These are phyloP conservation scores for Debaryomyces prosopidis DNA, from an alignment of 805 yeast genomes.

Conservation along the genomic window DNA sequence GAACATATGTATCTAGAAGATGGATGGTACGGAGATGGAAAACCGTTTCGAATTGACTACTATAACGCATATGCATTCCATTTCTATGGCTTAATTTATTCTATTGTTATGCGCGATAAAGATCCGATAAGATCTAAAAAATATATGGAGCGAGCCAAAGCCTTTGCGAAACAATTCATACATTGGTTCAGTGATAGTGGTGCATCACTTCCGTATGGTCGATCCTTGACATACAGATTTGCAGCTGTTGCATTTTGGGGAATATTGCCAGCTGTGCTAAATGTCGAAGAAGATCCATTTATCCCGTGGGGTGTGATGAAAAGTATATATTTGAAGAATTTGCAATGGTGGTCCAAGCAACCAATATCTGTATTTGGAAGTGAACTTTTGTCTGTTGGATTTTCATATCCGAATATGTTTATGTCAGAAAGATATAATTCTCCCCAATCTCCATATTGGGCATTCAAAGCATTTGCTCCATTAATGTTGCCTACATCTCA, in stretches of 20 bases:
- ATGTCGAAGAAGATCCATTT: slow-evolving; percentile 2
- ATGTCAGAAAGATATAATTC: slow-evolving; percentile 12
- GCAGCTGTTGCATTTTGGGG: slow-evolving; percentile 15
- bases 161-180: slow-evolving; percentile 20
- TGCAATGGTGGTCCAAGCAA: slow-evolving; percentile 13
- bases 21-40: slow-evolving; percentile 33
- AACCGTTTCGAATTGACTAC: slow-evolving; percentile 21
- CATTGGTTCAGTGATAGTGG: slow-evolving; percentile 18
- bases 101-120: slow-evolving; percentile 8
- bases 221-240: slow-evolving; percentile 12
- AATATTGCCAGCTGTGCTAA: slow-evolving; percentile 5
- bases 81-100: slow-evolving; percentile 23
- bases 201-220: slow-evolving; percentile 10
- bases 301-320: slow-evolving; percentile 11
- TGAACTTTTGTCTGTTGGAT: slow-evolving; percentile 10
- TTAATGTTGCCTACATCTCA: slow-evolving; percentile 7
- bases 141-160: slow-evolving; percentile 16
- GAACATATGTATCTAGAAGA: slow-evolving; percentile 21
- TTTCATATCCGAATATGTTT: slow-evolving; percentile 10
- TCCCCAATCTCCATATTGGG: slow-evolving; percentile 16
- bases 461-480: slow-evolving; percentile 11
- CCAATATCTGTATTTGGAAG: slow-evolving; percentile 8
- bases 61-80: slow-evolving; percentile 32
- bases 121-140: slow-evolving; percentile 12
- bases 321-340: slow-evolving; percentile 7